Conservation (phyloP, 768 basidiomycete genomes). For the Melanogaster broomeanus region DNA sequence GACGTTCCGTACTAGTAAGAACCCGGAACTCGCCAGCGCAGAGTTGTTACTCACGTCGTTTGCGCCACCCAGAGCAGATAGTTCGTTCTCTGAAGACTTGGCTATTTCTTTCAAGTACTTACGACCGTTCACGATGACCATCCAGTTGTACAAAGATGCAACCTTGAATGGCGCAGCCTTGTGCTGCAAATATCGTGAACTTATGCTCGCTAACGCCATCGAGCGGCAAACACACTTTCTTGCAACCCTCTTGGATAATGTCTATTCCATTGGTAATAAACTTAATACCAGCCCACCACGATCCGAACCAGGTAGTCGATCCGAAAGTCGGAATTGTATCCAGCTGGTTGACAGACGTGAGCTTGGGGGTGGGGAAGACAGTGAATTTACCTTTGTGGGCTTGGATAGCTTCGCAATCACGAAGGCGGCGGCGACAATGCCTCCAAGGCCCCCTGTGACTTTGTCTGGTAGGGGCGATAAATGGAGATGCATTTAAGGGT, state of each 20-base stretch:
- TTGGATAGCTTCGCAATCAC: too few relatives aligned
- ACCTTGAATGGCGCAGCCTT: too few relatives aligned
- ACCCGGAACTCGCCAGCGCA: too few relatives aligned
- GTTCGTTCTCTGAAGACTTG: slow-evolving; percentile 38
- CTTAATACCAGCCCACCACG: slow-evolving; percentile 20
- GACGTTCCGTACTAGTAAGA: too few relatives aligned
- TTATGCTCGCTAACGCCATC: slow-evolving; percentile 28
- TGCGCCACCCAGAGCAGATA: slow-evolving; percentile 34
- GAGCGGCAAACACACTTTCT: slow-evolving; percentile 18
- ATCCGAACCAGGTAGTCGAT: slow-evolving; percentile 21
- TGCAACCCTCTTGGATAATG: slow-evolving; percentile 30
- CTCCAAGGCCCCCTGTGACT: too few relatives aligned
- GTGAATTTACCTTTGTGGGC: too few relatives aligned
- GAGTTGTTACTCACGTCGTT: slow-evolving; percentile 31
- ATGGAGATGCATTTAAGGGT: too few relatives aligned
- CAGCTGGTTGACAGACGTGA: slow-evolving; percentile 19
- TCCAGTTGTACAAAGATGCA: slow-evolving; percentile 36
- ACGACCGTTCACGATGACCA: slow-evolving; percentile 35
- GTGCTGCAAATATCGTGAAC: too few relatives aligned
- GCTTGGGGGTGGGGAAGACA: too few relatives aligned
- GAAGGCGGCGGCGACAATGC: too few relatives aligned
- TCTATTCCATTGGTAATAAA: slow-evolving; percentile 13
- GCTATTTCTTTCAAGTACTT: slow-evolving; percentile 39
- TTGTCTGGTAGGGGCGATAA: too few relatives aligned
- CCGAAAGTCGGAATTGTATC: slow-evolving; percentile 30